phyloP scores from a whole-genome alignment of 164 flowering plant species.

The Macadamia tetraphylla region DNA sequence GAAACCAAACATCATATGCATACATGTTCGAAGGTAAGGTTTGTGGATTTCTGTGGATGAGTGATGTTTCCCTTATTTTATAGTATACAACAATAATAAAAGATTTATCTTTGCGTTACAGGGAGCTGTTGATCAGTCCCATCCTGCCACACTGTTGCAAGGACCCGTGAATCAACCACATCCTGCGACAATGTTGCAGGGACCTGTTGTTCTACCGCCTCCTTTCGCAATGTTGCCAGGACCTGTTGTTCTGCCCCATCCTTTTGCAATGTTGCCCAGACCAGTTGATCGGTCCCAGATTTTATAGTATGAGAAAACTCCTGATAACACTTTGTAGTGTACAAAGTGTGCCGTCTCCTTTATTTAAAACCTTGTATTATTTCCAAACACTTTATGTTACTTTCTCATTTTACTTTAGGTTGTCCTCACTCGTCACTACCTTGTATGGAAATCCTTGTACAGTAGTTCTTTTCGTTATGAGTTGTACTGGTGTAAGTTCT shows the following conservation, averaged over 20 bases:
- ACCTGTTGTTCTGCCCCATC: conserved; percentile 9
- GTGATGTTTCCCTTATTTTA: neutral
- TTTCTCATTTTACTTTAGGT: too few species aligned
- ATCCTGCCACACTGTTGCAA: conserved; percentile 12
- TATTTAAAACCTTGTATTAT: neutral
- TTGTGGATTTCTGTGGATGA: neutral
- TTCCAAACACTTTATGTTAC: neutral
- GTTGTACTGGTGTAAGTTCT: too few species aligned
- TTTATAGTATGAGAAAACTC: neutral
- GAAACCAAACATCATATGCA: conserved; percentile 18
- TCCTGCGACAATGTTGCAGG: conserved; percentile 10
- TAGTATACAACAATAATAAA: too few species aligned
- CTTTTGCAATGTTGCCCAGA: conserved; percentile 15
- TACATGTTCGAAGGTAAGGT: conserved; percentile 12
- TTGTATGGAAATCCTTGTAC: too few species aligned
- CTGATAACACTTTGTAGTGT: too few species aligned
- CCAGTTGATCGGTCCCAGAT: conserved; percentile 9
- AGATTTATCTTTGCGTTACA: neutral
- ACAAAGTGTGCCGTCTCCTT: too few species aligned
- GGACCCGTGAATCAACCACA: conserved; percentile 9
- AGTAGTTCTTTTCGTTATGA: too few species aligned
- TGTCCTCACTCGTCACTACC: too few species aligned
- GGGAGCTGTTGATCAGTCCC: conserved; percentile 13
- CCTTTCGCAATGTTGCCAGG: conserved; percentile 13
- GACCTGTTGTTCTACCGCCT: conserved; percentile 5